Base-by-base conservation (phyloP, 495 filamentous ascomycete species). In the Neurospora sp. region DNA sequence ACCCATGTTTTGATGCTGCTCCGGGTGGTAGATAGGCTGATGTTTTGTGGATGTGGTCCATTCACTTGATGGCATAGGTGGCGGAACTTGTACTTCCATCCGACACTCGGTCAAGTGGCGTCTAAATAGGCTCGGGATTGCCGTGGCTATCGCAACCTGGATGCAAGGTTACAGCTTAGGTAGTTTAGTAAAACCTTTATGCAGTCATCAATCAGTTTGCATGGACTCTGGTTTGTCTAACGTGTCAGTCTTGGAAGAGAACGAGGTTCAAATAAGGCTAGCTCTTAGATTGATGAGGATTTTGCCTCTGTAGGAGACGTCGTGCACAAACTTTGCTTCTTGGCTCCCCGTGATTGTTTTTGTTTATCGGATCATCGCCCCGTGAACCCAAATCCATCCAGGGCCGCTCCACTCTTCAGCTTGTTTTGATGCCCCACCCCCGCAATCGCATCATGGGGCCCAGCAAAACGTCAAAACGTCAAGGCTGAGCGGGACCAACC, bases 401-500 rank as follows among this genome's bases (percentile, higher is more conserved):
- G 14, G 14, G 27, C 53, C 27, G 14, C 53, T 65, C 53, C 53
- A 65, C 53, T 65, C 22, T 5, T 37, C 53, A 35, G 53, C 53
- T 65, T 65, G 53, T 65, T 65, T 65, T 65, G 53, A 65, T 59
- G 20, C 48, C 48, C 48, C 48, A 59, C 48, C 53, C 53, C 53
- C 53, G 53, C 53, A 65, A 65, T 35, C 27, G 27, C 27, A 65
- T 65, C 53, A 65, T 37, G 53, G 53, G 53, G 53, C 53, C 53
- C 53, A 65, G 68, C 69, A 71, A 73, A 73, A 61, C 69, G 14
- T 40, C 41, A 27, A 40, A 35, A 70, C 38, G 65, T 72, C 68
- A 72, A 65, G 71, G 44, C 61, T 69, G 40, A 16, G 53, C 35
- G 69, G 69, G 42, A 70, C 71, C 69, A 70, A 69, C 68, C 27